Conservation (phyloP, 768 basidiomycete genomes). For the Auricularia sp. region DNA sequence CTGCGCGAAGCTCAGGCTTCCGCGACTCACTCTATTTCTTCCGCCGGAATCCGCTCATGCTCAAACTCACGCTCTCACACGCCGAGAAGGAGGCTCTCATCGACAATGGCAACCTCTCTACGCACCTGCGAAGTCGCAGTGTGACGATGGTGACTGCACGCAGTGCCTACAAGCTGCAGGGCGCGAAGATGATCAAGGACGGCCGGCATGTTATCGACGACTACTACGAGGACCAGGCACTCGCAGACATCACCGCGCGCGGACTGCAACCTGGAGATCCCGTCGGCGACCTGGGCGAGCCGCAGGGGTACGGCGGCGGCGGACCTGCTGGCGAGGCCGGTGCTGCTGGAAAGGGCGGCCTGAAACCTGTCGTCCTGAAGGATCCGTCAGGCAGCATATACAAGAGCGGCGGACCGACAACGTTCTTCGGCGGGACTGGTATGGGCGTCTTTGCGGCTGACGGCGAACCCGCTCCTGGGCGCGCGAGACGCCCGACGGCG, state of each 20-base stretch:
- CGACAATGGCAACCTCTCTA: constrained; percentile 74
- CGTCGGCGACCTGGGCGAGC: constrained; percentile 76
- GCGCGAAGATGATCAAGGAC: constrained; percentile 81
- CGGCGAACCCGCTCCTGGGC: constrained; percentile 46
- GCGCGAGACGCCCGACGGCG: constrained; percentile 44
- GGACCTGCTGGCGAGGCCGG: constrained; percentile 22
- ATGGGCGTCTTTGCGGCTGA: constrained; percentile 75
- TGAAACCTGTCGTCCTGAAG: constrained; percentile 26
- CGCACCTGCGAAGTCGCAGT: constrained; percentile 80
- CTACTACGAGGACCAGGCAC: constrained; percentile 84
- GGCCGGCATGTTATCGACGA: constrained; percentile 92
- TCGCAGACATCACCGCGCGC: constrained; percentile 66
- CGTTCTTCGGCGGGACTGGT: constrained; percentile 77
- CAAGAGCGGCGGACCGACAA: constrained; percentile 86
- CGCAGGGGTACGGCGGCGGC: constrained; percentile 42
- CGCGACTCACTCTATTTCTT: constrained; percentile 98
- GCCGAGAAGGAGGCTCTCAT: constrained; percentile 91
- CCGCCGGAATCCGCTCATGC: constrained; percentile 77
- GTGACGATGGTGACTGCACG: constrained; percentile 90
- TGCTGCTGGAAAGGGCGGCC: constrained; percentile 8
- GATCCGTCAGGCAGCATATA: constrained; percentile 56
- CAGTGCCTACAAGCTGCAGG: constrained; percentile 90
- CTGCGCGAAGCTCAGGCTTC: constrained; percentile 91
- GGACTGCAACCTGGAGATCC: constrained; percentile 75
- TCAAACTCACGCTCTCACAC: constrained; percentile 85